Evolutionary conservation across 345 rosid species (phyloP), one percentile per base, ranked within the genome.

Genomic region (Populus tremula): DNA sequence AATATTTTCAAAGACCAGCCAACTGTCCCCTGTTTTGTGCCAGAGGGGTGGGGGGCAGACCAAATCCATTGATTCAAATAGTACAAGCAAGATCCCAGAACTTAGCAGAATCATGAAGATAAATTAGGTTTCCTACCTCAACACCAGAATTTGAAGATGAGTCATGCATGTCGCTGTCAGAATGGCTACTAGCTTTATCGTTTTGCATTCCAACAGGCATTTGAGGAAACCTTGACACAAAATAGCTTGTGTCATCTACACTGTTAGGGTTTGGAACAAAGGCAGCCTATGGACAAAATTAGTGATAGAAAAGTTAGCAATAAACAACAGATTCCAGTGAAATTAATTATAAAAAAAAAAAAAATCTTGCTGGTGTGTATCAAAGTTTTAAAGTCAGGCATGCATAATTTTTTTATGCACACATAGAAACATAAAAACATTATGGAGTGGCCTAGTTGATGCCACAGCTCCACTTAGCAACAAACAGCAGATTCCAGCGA

Each of bases 241-340:
- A 92, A 80, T 92, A 92, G 84, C 97, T 89, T 21, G 97, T 89
- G 89, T 92, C 97, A 76, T 84, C 89, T 56, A 85, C 86, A 84
- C 85, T 77, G 69, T 90, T 92, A 25, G 91, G 90, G 39, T 83
- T 84, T 0, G 97, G 97, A 63, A 92, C 91, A 88, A 90, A 92
- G 38, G 89, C 92, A 81, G 97, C 94, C 97, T 92, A 47, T 70
- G 72, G 38, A 80, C 53, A 72, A 16, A 77, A 69, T 13, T 59
- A 33, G 33, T 13, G 18, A 14, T 47, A 33, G 59, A 23, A 27
- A 38, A 64, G 53, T 73, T 41, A 29, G 33, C 12, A 56, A 36
- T 29, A 21, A 27, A 47, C 14, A 73, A 21, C 39, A 67, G 53
- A 53, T 16, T 36, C 72, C 68, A 41, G 54, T 64, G 72, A 10